These are phyloP conservation scores for Chara braunii DNA, from an alignment of 139 green algal species.

Conservation along the genomic window DNA sequence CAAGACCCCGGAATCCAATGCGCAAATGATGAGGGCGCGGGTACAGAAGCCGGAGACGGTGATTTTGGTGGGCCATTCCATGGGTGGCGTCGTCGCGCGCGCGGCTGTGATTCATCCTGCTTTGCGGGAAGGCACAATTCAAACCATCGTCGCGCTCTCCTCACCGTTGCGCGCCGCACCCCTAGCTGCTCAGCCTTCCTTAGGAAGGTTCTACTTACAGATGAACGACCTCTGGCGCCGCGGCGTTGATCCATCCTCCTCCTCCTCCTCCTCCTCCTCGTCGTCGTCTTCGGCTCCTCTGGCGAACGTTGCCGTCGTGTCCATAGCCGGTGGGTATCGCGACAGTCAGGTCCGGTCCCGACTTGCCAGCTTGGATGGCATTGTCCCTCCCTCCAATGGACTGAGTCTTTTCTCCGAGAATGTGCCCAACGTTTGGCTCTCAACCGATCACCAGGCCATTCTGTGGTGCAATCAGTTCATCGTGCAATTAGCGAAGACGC, in stretches of 20 bases:
- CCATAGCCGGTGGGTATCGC: constrained; percentile 17
- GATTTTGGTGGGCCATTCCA: constrained; percentile 62
- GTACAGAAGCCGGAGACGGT: too few species aligned
- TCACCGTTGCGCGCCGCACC: too few species aligned
- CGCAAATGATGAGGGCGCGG: not conserved
- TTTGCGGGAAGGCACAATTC: constrained; percentile 4
- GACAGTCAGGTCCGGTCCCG: constrained; percentile 24
- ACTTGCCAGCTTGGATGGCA: constrained; percentile 13
- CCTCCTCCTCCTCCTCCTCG: not conserved
- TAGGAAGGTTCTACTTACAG: not conserved
- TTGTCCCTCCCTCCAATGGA: constrained; percentile 4
- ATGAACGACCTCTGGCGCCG: not conserved
- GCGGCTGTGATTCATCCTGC: constrained; percentile 11
- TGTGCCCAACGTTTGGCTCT: constrained; percentile 42
- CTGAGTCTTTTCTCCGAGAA: too few species aligned
- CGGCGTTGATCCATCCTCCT: too few species aligned
- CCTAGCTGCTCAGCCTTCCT: not conserved
- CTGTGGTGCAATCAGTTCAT: constrained; percentile 47
- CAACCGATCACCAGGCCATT: constrained; percentile 39
- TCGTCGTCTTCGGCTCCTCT: too few species aligned
- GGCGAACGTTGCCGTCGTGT: constrained; percentile 17
- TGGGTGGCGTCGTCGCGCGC: constrained; percentile 60
- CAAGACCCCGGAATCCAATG: not conserved
- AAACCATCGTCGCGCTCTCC: constrained; percentile 31
- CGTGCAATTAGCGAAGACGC: constrained; percentile 8